Conservation (phyloP, 768 basidiomycete species). For the Boletales sp. region DNA sequence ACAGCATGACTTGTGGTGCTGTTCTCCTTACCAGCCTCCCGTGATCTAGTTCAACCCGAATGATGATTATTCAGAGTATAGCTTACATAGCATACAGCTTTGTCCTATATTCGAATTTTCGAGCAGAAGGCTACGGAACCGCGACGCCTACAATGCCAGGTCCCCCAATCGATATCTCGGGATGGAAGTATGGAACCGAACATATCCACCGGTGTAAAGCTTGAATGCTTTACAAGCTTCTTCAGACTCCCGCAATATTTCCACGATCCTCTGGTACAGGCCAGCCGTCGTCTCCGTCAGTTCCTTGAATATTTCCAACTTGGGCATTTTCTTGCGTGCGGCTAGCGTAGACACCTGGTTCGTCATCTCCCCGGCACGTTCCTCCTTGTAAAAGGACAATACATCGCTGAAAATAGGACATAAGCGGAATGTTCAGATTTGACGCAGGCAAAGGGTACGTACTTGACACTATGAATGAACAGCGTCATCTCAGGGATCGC, state of each 20-base stretch:
- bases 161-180: slow-evolving; percentile 22
- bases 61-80: too few species aligned
- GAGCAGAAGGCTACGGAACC: too few species aligned
- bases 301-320: slow-evolving; percentile 20
- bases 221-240: slow-evolving; percentile 6
- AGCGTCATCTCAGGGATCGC: slow-evolving; percentile 27
- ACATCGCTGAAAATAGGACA: slow-evolving; percentile 26
- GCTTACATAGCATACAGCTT: too few species aligned
- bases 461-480: slow-evolving; percentile 33
- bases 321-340: slow-evolving; percentile 12
- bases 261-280: slow-evolving; percentile 18
- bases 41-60: too few species aligned
- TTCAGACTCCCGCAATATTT: slow-evolving; percentile 14
- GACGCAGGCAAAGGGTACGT: slow-evolving; percentile 1
- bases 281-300: slow-evolving; percentile 21
- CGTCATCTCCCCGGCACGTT: slow-evolving; percentile 27
- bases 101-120: too few species aligned
- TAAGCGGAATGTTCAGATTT: too few species aligned
- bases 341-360: slow-evolving; percentile 33
- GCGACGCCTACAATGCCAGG: background rate
- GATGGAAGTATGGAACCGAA: slow-evolving; percentile 18
- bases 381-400: slow-evolving; percentile 37
- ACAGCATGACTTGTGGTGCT: too few species aligned
- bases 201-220: slow-evolving; percentile 16
- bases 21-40: too few species aligned